These are phyloP conservation scores for Cyclotella atomus DNA, from an alignment of 108 stramenopile species.

Conservation along the genomic window DNA sequence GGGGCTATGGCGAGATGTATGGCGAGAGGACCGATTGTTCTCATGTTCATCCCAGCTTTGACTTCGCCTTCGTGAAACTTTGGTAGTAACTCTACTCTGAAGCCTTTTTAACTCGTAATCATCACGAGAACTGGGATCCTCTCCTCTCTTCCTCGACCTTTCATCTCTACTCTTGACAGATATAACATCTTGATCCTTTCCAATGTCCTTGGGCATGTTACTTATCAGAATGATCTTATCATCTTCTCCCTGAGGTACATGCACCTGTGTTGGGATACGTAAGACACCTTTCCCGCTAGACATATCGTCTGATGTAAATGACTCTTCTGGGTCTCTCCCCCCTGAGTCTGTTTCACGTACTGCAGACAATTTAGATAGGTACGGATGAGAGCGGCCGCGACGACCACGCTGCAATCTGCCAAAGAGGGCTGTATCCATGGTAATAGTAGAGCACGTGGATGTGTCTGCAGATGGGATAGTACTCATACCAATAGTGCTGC, in stretches of 20 bases:
- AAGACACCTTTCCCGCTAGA: not conserved
- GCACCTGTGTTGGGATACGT: conserved; percentile 1
- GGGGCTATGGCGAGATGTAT: too few species aligned
- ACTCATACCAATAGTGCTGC: conserved; percentile 8
- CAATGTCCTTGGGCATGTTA: conserved; percentile 4
- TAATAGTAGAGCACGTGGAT: conserved; percentile 4
- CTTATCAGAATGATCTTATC: conserved; percentile 7
- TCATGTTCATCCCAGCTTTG: not conserved
- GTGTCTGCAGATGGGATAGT: conserved; percentile 1
- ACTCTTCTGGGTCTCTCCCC: conserved; percentile 11
- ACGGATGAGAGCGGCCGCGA: not conserved
- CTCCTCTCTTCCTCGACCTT: not conserved
- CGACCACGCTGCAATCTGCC: not conserved
- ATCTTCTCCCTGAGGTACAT: not conserved
- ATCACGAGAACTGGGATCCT: not conserved
- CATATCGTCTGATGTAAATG: not conserved
- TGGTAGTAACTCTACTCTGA: not conserved
- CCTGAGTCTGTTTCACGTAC: not conserved
- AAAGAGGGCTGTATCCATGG: conserved; percentile 4
- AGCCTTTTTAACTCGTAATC: not conserved
- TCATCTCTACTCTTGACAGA: not conserved
- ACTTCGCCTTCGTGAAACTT: not conserved
- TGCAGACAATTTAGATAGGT: not conserved
- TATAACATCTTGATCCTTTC: conserved; percentile 2
- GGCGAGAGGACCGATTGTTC: not conserved